Percentiles rank a stretch among this genome's conserved stretches.
phyloP scores from a whole-genome alignment of 116 monocot species.

The Zostera marina region DNA sequence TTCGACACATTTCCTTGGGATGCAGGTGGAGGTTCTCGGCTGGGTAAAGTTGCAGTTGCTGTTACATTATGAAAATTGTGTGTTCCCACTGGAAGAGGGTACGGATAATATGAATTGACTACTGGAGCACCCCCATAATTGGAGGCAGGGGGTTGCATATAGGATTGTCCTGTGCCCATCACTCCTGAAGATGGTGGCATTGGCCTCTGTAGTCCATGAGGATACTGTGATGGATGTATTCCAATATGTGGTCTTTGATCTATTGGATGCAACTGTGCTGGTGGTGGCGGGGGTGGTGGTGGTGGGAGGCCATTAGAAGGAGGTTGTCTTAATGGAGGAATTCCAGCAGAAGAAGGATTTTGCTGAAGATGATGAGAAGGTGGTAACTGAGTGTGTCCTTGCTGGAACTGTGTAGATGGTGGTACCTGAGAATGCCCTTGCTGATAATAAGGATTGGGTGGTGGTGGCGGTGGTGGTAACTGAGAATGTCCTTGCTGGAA shows the following conservation, averaged over 20 bases:
- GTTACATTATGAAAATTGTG: constrained; percentile 1
- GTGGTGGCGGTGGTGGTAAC: background rate
- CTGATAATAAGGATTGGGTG: background rate
- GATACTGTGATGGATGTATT: background rate
- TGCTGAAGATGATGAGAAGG: background rate
- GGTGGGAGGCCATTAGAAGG: constrained; percentile 2
- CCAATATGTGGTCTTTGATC: background rate
- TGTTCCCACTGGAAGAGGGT: background rate
- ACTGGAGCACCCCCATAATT: constrained; percentile 1
- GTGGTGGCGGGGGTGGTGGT: background rate
- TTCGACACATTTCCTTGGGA: background rate
- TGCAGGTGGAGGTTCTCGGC: constrained; percentile 2
- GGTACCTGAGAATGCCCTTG: background rate
- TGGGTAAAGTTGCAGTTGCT: background rate
- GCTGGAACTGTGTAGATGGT: constrained; percentile 1
- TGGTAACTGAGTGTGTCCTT: background rate
- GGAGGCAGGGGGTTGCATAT: background rate
- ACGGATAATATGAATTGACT: background rate
- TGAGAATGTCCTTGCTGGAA: background rate
- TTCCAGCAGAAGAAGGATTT: background rate
- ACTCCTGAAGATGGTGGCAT: background rate
- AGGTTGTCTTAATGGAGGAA: background rate
- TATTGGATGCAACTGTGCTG: background rate
- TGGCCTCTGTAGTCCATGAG: background rate
- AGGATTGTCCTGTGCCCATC: background rate